Evolutionary conservation across 805 yeast species (phyloP).

Genomic region (Cyberlindnera americana): DNA sequence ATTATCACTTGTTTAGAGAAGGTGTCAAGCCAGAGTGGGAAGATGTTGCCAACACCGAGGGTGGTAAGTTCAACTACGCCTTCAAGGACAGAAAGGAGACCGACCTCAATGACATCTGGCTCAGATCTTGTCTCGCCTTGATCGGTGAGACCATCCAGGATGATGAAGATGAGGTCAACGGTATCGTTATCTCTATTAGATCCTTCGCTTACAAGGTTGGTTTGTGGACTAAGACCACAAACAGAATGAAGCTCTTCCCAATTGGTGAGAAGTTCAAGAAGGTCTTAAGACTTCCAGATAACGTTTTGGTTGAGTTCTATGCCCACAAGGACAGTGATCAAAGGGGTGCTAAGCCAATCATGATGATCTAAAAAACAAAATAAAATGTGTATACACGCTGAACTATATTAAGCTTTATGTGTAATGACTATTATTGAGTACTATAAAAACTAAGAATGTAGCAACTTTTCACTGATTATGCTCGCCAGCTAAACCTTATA

Average conservation of each 20-base stretch:
- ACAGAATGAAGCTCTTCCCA: slow-evolving; percentile 57
- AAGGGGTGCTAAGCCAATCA: slow-evolving; percentile 28
- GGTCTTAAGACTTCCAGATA: slow-evolving; percentile 72
- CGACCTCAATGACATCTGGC: slow-evolving; percentile 87
- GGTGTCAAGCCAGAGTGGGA: slow-evolving; percentile 99
- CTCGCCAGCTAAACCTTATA: too few relatives aligned
- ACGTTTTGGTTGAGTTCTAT: slow-evolving; percentile 75
- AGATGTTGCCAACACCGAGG: slow-evolving; percentile 78
- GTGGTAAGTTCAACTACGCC: slow-evolving; percentile 92
- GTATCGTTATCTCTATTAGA: slow-evolving; percentile 88
- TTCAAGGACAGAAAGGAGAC: slow-evolving; percentile 56
- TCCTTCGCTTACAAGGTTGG: slow-evolving; percentile 79
- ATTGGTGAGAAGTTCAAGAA: slow-evolving; percentile 87
- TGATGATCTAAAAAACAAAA: slow-evolving; percentile 20
- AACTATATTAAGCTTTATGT: slow-evolving; percentile 1
- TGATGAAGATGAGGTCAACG: slow-evolving; percentile 82
- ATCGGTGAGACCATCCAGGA: slow-evolving; percentile 92
- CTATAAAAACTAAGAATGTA: not conserved
- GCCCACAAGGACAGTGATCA: slow-evolving; percentile 42
- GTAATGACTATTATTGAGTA: slow-evolving; percentile 1
- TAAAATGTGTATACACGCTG: not conserved
- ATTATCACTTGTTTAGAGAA: slow-evolving; percentile 91
- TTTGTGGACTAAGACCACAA: slow-evolving; percentile 87
- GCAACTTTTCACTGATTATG: too few relatives aligned
- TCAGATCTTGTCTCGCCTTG: slow-evolving; percentile 79